A percentile compares a stretch with the other conserved stretches of the same genome.
Evolutionary conservation across 164 flowering plant genomes (phyloP).

Genomic region (Dillenia turbinata): DNA sequence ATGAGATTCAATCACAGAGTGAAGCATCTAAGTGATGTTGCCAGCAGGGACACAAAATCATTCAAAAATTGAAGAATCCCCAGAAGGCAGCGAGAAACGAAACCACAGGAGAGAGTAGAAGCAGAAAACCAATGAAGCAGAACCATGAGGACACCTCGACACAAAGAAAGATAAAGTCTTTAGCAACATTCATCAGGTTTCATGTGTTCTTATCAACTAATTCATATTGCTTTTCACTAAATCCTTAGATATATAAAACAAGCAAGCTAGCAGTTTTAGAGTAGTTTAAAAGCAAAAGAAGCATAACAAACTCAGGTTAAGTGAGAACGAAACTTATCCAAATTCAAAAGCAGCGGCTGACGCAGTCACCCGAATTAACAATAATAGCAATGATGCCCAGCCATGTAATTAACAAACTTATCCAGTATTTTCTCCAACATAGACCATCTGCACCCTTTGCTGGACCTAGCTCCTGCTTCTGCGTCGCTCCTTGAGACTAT

Average conservation of each 20-base stretch:
- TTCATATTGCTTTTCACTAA: neutral
- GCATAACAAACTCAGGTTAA: slow-evolving; percentile 20
- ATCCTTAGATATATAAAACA: neutral
- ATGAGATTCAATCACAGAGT: slow-evolving; percentile 28
- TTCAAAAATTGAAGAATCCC: slow-evolving; percentile 43
- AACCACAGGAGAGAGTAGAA: slow-evolving; percentile 46
- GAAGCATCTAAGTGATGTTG: slow-evolving; percentile 34
- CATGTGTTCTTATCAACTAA: neutral
- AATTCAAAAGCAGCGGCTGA: slow-evolving; percentile 41
- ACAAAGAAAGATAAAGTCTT: slow-evolving; percentile 33
- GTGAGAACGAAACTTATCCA: slow-evolving; percentile 57
- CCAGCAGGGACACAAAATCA: slow-evolving; percentile 45
- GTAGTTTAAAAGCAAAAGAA: slow-evolving; percentile 13
- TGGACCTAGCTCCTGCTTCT: slow-evolving; percentile 68
- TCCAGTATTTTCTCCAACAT: slow-evolving; percentile 16
- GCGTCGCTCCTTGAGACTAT: slow-evolving; percentile 56
- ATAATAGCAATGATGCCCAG: slow-evolving; percentile 35
- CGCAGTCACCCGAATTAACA: slow-evolving; percentile 39
- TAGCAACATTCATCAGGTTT: slow-evolving; percentile 8
- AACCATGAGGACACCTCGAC: slow-evolving; percentile 67
- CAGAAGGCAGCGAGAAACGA: slow-evolving; percentile 36
- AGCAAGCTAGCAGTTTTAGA: slow-evolving; percentile 5
- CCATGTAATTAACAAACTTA: slow-evolving; percentile 20
- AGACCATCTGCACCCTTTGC: neutral
- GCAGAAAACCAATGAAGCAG: slow-evolving; percentile 73